phyloP scores from a whole-genome alignment of 306 rosid genomes.

The Psophocarpus tetragonolobus region DNA sequence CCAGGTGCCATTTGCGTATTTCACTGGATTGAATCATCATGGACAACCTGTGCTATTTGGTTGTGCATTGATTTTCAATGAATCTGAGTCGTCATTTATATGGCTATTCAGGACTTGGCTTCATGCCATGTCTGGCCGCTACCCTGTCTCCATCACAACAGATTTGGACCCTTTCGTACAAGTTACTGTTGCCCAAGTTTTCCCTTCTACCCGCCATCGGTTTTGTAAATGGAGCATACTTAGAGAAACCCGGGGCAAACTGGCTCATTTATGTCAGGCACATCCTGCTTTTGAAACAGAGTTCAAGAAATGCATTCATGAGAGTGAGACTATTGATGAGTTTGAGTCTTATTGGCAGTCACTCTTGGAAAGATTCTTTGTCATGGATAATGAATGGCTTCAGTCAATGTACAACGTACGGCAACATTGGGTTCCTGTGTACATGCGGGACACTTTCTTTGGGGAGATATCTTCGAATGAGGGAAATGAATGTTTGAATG shows the following conservation, averaged over 20 bases:
- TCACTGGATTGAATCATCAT: conserved; percentile 81
- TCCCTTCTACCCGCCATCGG: conserved; percentile 71
- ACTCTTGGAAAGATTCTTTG: conserved; percentile 62
- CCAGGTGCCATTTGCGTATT: conserved; percentile 67
- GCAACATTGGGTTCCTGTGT: conserved; percentile 82
- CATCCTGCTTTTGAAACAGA: conserved; percentile 66
- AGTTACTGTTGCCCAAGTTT: conserved; percentile 69
- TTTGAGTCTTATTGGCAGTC: conserved; percentile 80
- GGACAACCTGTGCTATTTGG: conserved; percentile 82
- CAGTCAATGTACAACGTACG: conserved; percentile 73
- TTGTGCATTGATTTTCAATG: conserved; percentile 67
- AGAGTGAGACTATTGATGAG: conserved; percentile 61
- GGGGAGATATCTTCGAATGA: conserved; percentile 59
- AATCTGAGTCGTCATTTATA: conserved; percentile 63
- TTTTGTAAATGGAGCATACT: conserved; percentile 67
- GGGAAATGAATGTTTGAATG: conserved; percentile 51
- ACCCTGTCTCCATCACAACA: conserved; percentile 75
- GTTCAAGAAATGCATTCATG: conserved; percentile 62
- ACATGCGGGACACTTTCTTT: conserved; percentile 69
- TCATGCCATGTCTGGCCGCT: conserved; percentile 70
- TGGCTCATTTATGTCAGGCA: conserved; percentile 62
- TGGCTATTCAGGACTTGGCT: conserved; percentile 88
- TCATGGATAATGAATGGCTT: conserved; percentile 88
- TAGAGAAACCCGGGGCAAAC: conserved; percentile 62
- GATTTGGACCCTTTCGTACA: conserved; percentile 67